phyloP scores from a whole-genome alignment of 2,329 filamentous ascomycete genomes.

The Penicillium crustosum region DNA sequence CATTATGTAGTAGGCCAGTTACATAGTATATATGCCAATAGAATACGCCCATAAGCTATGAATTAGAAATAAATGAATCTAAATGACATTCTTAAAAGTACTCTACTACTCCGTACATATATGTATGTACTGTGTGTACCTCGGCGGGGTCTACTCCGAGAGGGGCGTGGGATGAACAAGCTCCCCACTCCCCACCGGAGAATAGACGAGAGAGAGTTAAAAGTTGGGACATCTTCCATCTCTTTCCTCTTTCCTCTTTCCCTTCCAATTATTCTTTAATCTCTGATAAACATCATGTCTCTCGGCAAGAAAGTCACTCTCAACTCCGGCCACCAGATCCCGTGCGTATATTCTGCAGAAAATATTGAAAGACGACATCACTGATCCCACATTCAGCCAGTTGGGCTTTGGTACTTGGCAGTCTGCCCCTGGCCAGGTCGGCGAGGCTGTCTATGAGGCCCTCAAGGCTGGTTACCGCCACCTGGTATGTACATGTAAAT shows the following conservation, averaged over 20 bases:
- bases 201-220: slow-evolving; percentile 11
- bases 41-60: no score
- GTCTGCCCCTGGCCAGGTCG: slow-evolving; percentile 41
- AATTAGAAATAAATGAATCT: not conserved
- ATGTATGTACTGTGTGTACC: not conserved
- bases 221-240: slow-evolving; percentile 1
- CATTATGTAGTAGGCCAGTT: not conserved
- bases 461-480: slow-evolving; percentile 44
- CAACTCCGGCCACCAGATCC: slow-evolving; percentile 41
- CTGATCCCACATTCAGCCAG: slow-evolving; percentile 27
- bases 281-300: slow-evolving; percentile 33
- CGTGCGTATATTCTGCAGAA: slow-evolving; percentile 28
- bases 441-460: slow-evolving; percentile 42
- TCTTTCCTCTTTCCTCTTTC: slow-evolving; percentile 7
- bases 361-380: not conserved
- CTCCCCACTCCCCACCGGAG: slow-evolving; percentile 14
- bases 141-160: slow-evolving; percentile 27
- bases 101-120: no score
- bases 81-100: not conserved
- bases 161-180: slow-evolving; percentile 16
- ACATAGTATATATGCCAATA: not conserved
- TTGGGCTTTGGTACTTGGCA: slow-evolving; percentile 45
- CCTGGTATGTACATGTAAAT: slow-evolving; percentile 28
- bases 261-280: not conserved
- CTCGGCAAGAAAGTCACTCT: slow-evolving; percentile 42